phyloP scores from a whole-genome alignment of 116 monocot genomes.

The Iris pallida region DNA sequence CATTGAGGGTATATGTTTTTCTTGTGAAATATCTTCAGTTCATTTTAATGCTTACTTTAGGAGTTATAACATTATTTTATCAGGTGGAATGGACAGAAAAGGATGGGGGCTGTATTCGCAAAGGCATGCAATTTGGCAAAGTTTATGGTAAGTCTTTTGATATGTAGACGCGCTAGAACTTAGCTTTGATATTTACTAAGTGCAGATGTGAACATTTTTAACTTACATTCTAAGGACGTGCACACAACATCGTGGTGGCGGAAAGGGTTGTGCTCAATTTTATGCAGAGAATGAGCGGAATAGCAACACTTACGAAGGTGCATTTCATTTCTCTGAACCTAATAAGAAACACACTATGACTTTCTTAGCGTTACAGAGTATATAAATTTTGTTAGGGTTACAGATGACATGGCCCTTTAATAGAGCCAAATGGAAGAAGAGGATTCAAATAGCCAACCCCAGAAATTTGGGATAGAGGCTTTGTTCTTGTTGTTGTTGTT shows the following conservation, averaged over 20 bases:
- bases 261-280: conserved; percentile 98
- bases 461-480: too few relatives aligned
- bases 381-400: too few relatives aligned
- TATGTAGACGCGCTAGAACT: background rate
- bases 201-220: background rate
- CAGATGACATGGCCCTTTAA: too few relatives aligned
- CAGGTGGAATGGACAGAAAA: conserved; percentile 80
- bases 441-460: too few relatives aligned
- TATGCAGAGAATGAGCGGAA: conserved; percentile 99
- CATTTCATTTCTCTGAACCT: conserved; percentile 4
- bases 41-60: background rate
- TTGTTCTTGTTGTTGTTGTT: too few relatives aligned
- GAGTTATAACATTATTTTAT: conserved; percentile 7
- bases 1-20: conserved; percentile 53
- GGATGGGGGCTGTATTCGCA: conserved; percentile 64
- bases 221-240: conserved; percentile 47
- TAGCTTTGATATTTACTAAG: conserved; percentile 1
- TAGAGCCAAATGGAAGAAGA: too few relatives aligned
- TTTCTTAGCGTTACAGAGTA: too few relatives aligned
- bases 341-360: background rate
- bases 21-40: background rate
- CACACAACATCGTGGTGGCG: conserved; percentile 77
- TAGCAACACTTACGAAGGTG: conserved; percentile 98
- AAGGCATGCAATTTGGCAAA: conserved; percentile 86
- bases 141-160: conserved; percentile 54